Base-by-base conservation (phyloP, 2,329 filamentous ascomycete genomes). In the Paradendryphiella salina region DNA sequence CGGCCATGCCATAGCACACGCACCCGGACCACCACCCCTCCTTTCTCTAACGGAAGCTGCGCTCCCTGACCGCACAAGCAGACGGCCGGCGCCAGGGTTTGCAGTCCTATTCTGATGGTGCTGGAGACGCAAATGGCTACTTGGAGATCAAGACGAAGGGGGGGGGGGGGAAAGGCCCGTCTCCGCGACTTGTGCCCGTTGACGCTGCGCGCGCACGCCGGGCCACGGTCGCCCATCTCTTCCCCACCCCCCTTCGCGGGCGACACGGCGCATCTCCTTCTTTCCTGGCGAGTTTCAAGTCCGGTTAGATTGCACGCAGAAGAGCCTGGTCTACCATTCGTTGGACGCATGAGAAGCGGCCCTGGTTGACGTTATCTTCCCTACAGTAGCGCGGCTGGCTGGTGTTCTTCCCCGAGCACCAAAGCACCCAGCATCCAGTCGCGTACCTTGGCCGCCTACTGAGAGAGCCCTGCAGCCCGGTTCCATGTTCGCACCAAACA, bases 221-320 rank as follows among this genome's bases (percentile, higher is more conserved):
- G 23, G 23, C 23, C 23, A 26, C 15, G 11, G 31, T 23, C 4
- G 14, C 26, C n/a, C 11, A 26, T 26, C 23, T 26, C 23, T 26
- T 28, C 26, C 32, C 28, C 40, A 34, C 46, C 20, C 50, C 18
- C 40, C 18, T 35, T 17, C 18, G 33, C 50, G 31, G 40, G 41
- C 49, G 38, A 48, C 37, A 50, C 46, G 39, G 47, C 48, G 42
- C 50, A 41, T 50, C 48, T 41, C 17, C n/a, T 49, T 50, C 57
- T 58, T 52, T 59, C 44, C 59, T 58, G 55, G 56, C 57, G 38
- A 52, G 65, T 71, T 67, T 66, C 67, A 67, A 57, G 59, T 62
- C 54, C 58, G 54, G 55, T 64, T 70, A 66, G 64, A 71, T 70
- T 70, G 62, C 65, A 61, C 62, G 57, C 59, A 60, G 59, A 36